Base-by-base conservation (phyloP, 352 stramenopile species). In the Phytophthora hybrid region DNA sequence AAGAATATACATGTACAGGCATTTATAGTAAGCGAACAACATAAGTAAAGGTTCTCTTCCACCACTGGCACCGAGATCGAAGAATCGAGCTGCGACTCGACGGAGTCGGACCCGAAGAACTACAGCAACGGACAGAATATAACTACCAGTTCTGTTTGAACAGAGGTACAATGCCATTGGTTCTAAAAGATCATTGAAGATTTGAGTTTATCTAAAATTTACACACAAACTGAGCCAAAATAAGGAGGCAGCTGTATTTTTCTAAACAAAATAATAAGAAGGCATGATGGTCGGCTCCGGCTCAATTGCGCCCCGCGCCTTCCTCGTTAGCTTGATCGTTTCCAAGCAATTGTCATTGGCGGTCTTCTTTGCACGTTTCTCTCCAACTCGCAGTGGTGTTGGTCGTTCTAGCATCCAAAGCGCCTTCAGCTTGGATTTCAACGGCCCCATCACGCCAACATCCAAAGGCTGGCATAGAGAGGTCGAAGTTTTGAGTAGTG, bases 241-340 rank as follows among this genome's bases (percentile, higher is more conserved):
- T 55, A 41, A 64, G 41, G 56, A 61, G 23, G 65, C 57, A 66
- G 47, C 56, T 66, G 7, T 71, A 71, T 60, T 71, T 65, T 59
- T 18, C 32, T 73, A 67, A 59, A 51, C n/a, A 29, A 62, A 0
- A 60, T 46, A 21, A 53, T 69, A n/a, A 44, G 16, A 13, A 73
- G 66, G 10, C 4, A n/a, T 64, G 3, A 49, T 63, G 59, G 64
- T 21, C 0, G 51, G 64, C 7, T 46, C 32, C 7, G 59, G 9
- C 21, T 68, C 52, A n/a, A 71, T 61, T 6, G 56, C 55, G 18
- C 60, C 66, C 53, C 59, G 69, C 1, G 59, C 66, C 14, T 31
- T 52, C 32, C 68, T 73, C 0, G 29, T 29, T 23, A 29, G 29
- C 18, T 63, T 73, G 13, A 73, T 69, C 21, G 59, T 60, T 16